Evolutionary conservation across 2,329 filamentous ascomycete species (phyloP), one percentile per base, ranked within the genome.

Genomic region (Sclerotinia glacialis): DNA sequence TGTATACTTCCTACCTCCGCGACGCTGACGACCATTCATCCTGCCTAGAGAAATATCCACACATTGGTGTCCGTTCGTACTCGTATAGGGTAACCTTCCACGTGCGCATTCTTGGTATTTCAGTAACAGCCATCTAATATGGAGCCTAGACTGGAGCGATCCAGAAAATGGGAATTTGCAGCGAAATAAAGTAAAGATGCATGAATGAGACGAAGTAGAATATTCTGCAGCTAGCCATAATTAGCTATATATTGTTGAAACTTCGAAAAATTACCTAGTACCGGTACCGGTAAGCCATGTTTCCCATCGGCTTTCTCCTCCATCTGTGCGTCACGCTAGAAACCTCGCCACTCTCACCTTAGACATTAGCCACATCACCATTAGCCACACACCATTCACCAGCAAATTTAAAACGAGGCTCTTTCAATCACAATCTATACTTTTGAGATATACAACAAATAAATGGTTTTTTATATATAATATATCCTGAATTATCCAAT

Each of bases 361-460:
- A 47, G 18, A 23, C 37, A 31, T 21, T 11, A 59, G 56, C 56
- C 56, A 59, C 56, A 59, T 42, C 40, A n/a, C 26, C 37, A 31
- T 21, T 11, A 37, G 1, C 9, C 6, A 34, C 8, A 8, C 16
- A 53, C 8, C 2, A 42, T n/a, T 16, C 42, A 21, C 12, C 14
- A 40, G 26, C 12, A 44, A 58, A 46, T 6, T 31, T 59, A 3
- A 31, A 37, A 6, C 52, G 37, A 21, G 21, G 21, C 28, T 37
- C 14, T 18, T 14, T 31, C 18, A 59, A 34, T 18, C 18, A 31
- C 40, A 28, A 59, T 16, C 31, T 37, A 23, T 23, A 18, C 21
- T 31, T 18, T 53, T 34, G 0, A 59, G 56, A 59, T 47, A 59
- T 59, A 42, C 42, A 46, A 59, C 56, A 59, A 59, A 47, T 47